A percentile compares a stretch with the other conserved stretches of the same genome.
These are phyloP conservation scores for Schizochytrium sp. DNA, from an alignment of 108 stramenopile species.

Conservation along the genomic window DNA sequence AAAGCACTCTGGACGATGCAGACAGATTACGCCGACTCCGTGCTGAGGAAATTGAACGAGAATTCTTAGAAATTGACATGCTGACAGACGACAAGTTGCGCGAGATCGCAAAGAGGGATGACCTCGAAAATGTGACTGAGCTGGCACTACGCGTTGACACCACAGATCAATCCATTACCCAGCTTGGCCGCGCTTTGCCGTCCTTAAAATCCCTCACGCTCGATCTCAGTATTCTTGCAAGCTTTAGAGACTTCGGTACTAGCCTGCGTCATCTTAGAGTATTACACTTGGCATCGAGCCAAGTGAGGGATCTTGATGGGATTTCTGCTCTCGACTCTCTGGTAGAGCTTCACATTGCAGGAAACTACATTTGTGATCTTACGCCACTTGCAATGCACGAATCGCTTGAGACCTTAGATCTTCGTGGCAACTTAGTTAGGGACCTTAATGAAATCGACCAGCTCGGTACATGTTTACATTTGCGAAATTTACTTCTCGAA, in stretches of 20 bases:
- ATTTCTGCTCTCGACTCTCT: constrained; percentile 71
- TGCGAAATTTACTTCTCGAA: constrained; percentile 55
- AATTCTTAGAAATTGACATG: constrained; percentile 44
- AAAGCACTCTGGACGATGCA: neutral
- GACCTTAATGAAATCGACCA: constrained; percentile 68
- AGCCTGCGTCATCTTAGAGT: constrained; percentile 66
- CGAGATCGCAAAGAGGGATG: neutral
- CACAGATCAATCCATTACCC: constrained; percentile 65
- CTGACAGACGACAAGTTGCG: constrained; percentile 4
- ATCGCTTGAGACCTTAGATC: constrained; percentile 68
- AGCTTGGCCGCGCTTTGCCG: constrained; percentile 67
- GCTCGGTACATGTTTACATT: constrained; percentile 69
- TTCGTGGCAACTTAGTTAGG: constrained; percentile 64
- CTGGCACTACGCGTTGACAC: constrained; percentile 71
- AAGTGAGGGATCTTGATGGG: constrained; percentile 72
- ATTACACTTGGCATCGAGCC: constrained; percentile 67
- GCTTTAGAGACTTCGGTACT: constrained; percentile 75
- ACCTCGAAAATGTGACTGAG: constrained; percentile 64
- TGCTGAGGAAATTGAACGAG: constrained; percentile 32
- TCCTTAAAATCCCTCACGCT: constrained; percentile 65
- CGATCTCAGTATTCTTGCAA: constrained; percentile 69
- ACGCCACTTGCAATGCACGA: constrained; percentile 76
- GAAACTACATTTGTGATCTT: constrained; percentile 68
- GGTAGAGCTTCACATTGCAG: constrained; percentile 67
- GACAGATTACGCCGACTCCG: neutral